Percentiles rank a stretch among this genome's conserved stretches.
Conservation (phyloP, 2,329 filamentous ascomycete species). For the Pseudogymnoascus sp. region DNA sequence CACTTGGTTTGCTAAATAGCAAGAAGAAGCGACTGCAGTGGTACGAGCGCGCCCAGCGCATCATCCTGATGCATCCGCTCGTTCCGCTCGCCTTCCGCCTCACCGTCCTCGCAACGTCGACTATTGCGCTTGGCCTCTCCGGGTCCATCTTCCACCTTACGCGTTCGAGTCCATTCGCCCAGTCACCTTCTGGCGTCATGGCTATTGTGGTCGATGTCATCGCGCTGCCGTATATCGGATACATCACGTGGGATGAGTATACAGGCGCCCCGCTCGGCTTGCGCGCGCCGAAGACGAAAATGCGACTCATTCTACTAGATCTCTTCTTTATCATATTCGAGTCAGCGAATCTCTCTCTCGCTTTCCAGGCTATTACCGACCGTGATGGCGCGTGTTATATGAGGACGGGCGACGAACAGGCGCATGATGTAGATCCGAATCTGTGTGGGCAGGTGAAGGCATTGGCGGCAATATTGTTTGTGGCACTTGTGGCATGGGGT, state of each 20-base stretch:
- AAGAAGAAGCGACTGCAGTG: constrained; percentile 20
- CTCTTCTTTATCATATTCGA: constrained; percentile 97
- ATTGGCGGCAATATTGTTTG: constrained; percentile 67
- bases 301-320: constrained; percentile 82
- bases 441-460: constrained; percentile 60
- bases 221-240: constrained; percentile 81
- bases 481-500: constrained; percentile 83
- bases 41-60: constrained; percentile 10
- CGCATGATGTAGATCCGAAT: constrained; percentile 26
- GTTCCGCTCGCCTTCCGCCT: constrained; percentile 79
- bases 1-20: constrained; percentile 21
- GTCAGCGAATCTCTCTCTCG: constrained; percentile 81
- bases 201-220: constrained; percentile 83
- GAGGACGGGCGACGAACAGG: constrained; percentile 26
- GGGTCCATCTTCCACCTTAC: constrained; percentile 58
- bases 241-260: constrained; percentile 96
- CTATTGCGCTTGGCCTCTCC: constrained; percentile 71
- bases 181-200: constrained; percentile 73
- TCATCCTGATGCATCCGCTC: constrained; percentile 43
- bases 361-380: constrained; percentile 72
- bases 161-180: constrained; percentile 35
- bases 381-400: constrained; percentile 48
- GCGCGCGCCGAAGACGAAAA: constrained; percentile 74
- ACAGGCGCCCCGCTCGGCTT: constrained; percentile 86
- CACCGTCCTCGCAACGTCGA: constrained; percentile 73